Conservation (phyloP, 73 alveolate species). For the Stentor roeselii region DNA sequence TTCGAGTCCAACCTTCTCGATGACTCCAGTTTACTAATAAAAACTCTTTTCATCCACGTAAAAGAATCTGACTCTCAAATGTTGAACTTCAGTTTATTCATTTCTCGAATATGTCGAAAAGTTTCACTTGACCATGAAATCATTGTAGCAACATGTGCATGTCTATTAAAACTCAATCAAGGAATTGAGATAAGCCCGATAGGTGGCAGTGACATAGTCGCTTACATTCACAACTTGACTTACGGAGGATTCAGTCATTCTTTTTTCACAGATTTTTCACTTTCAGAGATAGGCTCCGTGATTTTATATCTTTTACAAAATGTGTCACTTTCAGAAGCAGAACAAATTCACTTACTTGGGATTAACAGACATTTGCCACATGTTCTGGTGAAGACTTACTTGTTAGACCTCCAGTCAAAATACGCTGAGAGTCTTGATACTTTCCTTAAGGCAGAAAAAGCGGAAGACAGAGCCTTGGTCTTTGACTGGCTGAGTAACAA, state of each 20-base stretch:
- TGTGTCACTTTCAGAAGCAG: background rate
- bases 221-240: background rate
- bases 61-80: background rate
- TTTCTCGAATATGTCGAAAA: background rate
- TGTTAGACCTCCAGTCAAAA: background rate
- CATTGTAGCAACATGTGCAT: background rate
- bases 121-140: background rate
- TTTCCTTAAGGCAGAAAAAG: background rate
- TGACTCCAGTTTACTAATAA: background rate
- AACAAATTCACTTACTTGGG: background rate
- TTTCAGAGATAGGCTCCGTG: background rate
- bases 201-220: background rate
- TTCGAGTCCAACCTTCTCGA: background rate
- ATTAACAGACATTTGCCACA: background rate
- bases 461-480: background rate
- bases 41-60: background rate
- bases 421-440: background rate
- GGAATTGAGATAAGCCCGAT: background rate
- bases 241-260: background rate
- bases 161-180: background rate
- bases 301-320: background rate
- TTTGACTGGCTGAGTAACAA: constrained; percentile 1
- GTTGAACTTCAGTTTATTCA: background rate
- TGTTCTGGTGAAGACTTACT: background rate
- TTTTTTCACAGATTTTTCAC: background rate